Base-by-base conservation (phyloP, 2,329 filamentous ascomycete genomes). In the Colletotrichum sp. region DNA sequence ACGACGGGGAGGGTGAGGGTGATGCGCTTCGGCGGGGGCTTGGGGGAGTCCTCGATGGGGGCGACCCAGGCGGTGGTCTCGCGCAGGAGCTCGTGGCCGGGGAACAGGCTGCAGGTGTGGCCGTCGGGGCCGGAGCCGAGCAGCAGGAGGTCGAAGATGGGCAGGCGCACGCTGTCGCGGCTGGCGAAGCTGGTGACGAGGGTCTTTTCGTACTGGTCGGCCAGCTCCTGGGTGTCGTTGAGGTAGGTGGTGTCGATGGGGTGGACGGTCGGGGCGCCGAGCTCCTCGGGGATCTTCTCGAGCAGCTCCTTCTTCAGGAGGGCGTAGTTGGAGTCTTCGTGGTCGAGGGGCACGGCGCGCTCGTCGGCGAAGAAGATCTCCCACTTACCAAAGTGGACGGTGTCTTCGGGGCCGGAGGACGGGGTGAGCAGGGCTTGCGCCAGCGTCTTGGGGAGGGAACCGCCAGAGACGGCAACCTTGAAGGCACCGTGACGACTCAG, bases 341-440 rank as follows among this genome's bases (percentile, higher is more conserved):
- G 94, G 85, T 97, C 93, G 80, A 98, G 93, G 26, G 97, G 95
- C 69, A 99, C 97, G 80, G 95, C 95, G 82, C 97, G 95, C 90
- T 99, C 97, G 84, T 99, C 97, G 83, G 96, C 96, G 86, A 98
- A 99, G 90, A 99, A 99, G 83, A 99, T 95, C 82, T 99, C 95
- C 97, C 97, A 99, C 85, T 95, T 95, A 83, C 90, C 89, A 86
- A 98, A 98, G 81, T 94, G 89, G 79, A 96, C 86, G 6, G 88
- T 90, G 82, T 96, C 95, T 72, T 93, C 84, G 57, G 86, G 82
- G 12, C 86, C 88, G 26, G 85, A 82, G 34, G 86, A 86, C 79
- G 82, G 87, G 80, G 91, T 83, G 30, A 99, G 92, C 13, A 99
- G 92, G 12, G 96, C 96, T 84, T 95, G 92, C 62, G 96, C 95